These are phyloP conservation scores for Entomortierella beljakovae DNA, from an alignment of 192 early-diverging fungal species.

Conservation along the genomic window DNA sequence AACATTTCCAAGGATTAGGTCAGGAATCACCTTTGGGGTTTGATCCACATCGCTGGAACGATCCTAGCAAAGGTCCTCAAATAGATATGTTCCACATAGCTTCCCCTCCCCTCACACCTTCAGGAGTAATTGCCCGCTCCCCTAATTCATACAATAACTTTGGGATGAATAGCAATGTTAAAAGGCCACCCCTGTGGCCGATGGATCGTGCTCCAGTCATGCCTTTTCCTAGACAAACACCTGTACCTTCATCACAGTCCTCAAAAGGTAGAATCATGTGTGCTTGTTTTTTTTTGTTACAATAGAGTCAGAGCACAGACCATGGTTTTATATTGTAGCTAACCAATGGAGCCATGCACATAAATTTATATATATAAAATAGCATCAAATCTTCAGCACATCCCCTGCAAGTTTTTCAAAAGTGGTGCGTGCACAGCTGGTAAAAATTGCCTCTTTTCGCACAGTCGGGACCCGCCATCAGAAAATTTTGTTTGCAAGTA, in stretches of 20 bases:
- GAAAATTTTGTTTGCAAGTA: conserved; percentile 81
- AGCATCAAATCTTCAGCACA: conserved; percentile 64
- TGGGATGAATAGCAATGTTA: conserved; percentile 24
- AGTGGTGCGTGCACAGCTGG: conserved; percentile 82
- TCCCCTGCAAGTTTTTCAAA: conserved; percentile 87
- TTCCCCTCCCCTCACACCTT: conserved; percentile 43
- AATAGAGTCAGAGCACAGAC: background rate
- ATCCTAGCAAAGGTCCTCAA: conserved; percentile 13
- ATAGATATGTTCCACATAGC: conserved; percentile 50
- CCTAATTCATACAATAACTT: conserved; percentile 29
- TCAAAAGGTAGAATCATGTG: conserved; percentile 32
- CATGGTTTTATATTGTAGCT: background rate
- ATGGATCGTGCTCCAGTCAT: conserved; percentile 33
- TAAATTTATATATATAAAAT: background rate
- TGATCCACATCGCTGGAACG: conserved; percentile 33
- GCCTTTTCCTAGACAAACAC: conserved; percentile 43
- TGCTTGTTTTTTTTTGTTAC: background rate
- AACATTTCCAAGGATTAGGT: conserved; percentile 15
- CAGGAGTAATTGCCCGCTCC: conserved; percentile 30
- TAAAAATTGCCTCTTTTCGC: conserved; percentile 79
- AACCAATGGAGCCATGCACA: background rate
- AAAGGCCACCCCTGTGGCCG: conserved; percentile 46
- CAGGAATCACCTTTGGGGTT: conserved; percentile 32
- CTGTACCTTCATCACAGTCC: conserved; percentile 31
- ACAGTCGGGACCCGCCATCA: conserved; percentile 70